Percentiles rank a stretch among this genome's conserved stretches.
Evolutionary conservation across 2,329 filamentous ascomycete genomes (phyloP).

Genomic region (Sporothrix pallida): DNA sequence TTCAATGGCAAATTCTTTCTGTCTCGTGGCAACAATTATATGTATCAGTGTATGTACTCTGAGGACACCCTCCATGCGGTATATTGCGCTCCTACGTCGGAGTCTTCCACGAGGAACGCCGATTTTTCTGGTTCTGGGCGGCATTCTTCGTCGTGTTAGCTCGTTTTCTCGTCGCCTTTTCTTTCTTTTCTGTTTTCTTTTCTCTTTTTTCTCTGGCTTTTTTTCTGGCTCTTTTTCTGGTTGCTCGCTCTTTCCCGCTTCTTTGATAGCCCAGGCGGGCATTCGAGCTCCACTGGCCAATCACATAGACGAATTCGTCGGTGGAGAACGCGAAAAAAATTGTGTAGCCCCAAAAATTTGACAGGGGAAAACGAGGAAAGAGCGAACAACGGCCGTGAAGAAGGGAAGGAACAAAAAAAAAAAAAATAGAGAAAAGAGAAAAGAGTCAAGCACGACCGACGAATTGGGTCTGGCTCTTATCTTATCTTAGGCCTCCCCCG

Average conservation of each 20-base stretch:
- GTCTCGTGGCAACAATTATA: not conserved
- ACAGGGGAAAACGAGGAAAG: slow-evolving; percentile 28
- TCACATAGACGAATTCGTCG: slow-evolving; percentile 27
- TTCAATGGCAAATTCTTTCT: not conserved
- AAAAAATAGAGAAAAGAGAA: not conserved
- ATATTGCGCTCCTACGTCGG: slow-evolving; percentile 28
- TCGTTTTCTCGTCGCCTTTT: not conserved
- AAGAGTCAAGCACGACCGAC: slow-evolving; percentile 14
- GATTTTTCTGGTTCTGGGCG: slow-evolving; percentile 1
- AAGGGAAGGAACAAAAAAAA: not conserved
- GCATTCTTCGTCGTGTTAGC: not conserved
- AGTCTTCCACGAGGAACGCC: slow-evolving; percentile 22
- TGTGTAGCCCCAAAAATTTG: slow-evolving; percentile 27
- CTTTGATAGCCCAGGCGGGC: slow-evolving; percentile 7
- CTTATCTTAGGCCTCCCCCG: slow-evolving; percentile 36
- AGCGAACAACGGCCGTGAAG: not conserved
- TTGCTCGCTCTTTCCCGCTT: slow-evolving; percentile 17
- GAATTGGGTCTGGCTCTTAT: slow-evolving; percentile 32
- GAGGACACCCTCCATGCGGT: not conserved
- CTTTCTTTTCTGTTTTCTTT: not conserved
- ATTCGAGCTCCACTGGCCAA: slow-evolving; percentile 28
- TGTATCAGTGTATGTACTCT: not conserved
- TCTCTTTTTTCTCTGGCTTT: slow-evolving; percentile 11
- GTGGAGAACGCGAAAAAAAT: slow-evolving; percentile 31
- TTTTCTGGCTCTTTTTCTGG: too few species aligned